Conservation (phyloP, 345 rosid species). For the Brassica cretica region DNA sequence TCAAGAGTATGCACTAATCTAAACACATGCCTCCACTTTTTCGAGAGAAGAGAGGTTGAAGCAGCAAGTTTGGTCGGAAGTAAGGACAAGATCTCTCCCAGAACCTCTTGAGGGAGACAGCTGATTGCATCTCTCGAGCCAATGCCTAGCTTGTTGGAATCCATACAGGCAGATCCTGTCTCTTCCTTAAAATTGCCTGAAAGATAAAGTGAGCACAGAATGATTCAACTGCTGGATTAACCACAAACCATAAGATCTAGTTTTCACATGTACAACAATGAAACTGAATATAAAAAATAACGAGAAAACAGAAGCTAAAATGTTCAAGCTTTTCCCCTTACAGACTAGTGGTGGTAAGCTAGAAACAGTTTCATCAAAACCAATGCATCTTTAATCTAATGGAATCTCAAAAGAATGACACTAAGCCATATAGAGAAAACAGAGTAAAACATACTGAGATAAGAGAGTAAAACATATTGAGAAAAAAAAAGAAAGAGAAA, state of each 20-base stretch:
- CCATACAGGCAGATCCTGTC: background rate
- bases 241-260: too few species aligned
- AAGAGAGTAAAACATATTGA: too few species aligned
- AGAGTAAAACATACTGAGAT: background rate
- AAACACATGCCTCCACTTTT: constrained; percentile 14
- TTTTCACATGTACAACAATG: too few species aligned
- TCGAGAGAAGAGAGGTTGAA: constrained; percentile 12
- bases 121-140: constrained; percentile 2
- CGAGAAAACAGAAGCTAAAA: too few species aligned
- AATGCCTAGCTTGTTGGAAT: background rate
- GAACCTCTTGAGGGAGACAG: background rate
- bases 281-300: too few species aligned
- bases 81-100: constrained; percentile 9
- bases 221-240: background rate
- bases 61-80: constrained; percentile 2
- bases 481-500: too few species aligned
- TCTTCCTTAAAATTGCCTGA: background rate
- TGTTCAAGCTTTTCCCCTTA: too few species aligned
- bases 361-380: too few species aligned
- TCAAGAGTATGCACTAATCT: background rate
- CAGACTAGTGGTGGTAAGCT: too few species aligned
- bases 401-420: background rate
- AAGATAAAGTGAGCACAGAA: background rate
- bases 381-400: background rate
- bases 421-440: background rate